Evolutionary conservation across 371 early-diverging fungal genomes (phyloP), one percentile per base, ranked within the genome.

Genomic region (Rhizopus arrhizus): DNA sequence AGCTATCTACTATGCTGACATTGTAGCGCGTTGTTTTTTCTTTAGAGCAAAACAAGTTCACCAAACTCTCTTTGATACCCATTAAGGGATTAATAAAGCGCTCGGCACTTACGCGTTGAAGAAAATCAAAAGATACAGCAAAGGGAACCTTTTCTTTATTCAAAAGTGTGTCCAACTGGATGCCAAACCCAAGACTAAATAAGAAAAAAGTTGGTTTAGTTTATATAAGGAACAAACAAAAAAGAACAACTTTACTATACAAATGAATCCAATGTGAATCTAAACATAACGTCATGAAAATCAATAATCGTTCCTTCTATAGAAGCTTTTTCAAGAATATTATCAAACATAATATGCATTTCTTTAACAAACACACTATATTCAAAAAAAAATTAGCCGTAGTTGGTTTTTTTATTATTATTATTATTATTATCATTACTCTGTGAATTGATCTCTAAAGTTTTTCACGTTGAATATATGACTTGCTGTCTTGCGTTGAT

Each of bases 401-500:
- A 22, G 10, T 28, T 12, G 3, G 36, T 12, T 13, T 32, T 4
- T 28, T 15, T n/a, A n/a, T n/a, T n/a, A n/a, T n/a, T n/a, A n/a
- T n/a, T n/a, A n/a, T n/a, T n/a, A n/a, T n/a, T n/a, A n/a, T n/a
- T n/a, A n/a, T n/a, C n/a, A n/a, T n/a, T 74, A 58, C 79, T 75
- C 62, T 65, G 81, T 77, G 43, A 90, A 84, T 42, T 82, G 74
- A 31, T 88, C 84, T 55, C 88, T 81, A 55, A 89, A 90, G 65
- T 89, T 90, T 65, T 80, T 85, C 56, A 85, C 88, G 38, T 80
- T 86, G 61, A 91, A 92, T 13, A 91, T 85, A 41, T 80, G 78
- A 49, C 84, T 77, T 12, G 88, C 86, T 0, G 84, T 77, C 72
- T 90, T 91, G 34, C 91, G 72, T 57, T 89, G 89, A 51, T 73